Evolutionary conservation across 176 grass and related monocot species (phyloP).

Genomic region (Cymbopogon citratus): DNA sequence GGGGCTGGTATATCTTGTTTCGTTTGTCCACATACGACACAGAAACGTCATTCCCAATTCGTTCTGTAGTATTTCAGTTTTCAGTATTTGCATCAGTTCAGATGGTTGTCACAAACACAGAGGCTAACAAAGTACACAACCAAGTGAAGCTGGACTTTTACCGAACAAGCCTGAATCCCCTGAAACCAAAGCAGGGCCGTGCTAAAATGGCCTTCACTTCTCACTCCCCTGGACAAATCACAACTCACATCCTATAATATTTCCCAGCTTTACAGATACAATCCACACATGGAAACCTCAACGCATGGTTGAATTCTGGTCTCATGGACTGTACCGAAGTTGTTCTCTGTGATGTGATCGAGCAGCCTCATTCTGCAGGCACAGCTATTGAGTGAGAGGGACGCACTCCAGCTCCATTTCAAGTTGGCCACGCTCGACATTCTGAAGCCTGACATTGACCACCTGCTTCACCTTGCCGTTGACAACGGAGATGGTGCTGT

Average conservation of each 20-base stretch:
- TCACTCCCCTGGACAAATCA: not conserved
- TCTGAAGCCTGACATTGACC: conserved; percentile 71
- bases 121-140: not conserved
- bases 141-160: not conserved
- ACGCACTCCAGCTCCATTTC: conserved; percentile 95
- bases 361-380: not conserved
- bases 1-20: not conserved
- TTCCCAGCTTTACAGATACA: conserved; percentile 22
- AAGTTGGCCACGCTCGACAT: conserved; percentile 75
- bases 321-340: not conserved
- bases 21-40: not conserved
- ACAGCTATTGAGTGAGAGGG: conserved; percentile 75
- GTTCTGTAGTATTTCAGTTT: not conserved
- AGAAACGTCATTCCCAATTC: not conserved
- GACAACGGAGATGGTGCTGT: conserved; percentile 55
- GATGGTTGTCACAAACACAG: not conserved
- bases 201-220: conserved; percentile 3
- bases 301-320: not conserved
- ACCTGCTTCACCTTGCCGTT: conserved; percentile 78
- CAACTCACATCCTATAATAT: not conserved
- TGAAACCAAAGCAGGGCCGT: not conserved
- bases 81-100: not conserved
- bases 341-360: not conserved
- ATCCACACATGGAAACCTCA: not conserved
- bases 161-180: not conserved